Conservation (phyloP, 2,329 filamentous ascomycete species). For the Penicillium janthinellum region DNA sequence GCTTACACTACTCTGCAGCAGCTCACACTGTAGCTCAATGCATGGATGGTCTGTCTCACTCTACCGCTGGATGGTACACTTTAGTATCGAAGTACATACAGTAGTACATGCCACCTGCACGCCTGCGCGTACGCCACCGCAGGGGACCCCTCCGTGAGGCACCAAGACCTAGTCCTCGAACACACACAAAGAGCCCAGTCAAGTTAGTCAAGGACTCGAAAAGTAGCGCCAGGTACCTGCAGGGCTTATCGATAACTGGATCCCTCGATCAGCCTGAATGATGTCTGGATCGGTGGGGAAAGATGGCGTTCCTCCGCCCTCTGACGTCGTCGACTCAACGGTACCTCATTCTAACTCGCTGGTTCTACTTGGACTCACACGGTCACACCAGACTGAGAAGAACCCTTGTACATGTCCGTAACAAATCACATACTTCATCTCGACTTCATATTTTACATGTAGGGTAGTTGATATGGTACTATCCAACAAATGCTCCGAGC, state of each 20-base stretch:
- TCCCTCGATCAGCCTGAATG: slow-evolving; percentile 1
- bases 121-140: not conserved
- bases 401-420: not conserved
- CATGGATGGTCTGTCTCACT: not conserved
- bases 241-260: slow-evolving; percentile 27
- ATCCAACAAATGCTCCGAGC: not conserved
- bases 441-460: not conserved
- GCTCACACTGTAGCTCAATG: not conserved
- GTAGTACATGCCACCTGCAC: not conserved
- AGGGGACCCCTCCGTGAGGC: not conserved
- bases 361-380: not conserved
- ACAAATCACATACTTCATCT: not conserved
- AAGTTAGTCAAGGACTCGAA: slow-evolving; percentile 7
- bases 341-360: not conserved
- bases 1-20: too few species aligned
- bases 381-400: not conserved
- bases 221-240: slow-evolving; percentile 29
- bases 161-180: not conserved
- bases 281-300: slow-evolving; percentile 8
- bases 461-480: not conserved
- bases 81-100: not conserved
- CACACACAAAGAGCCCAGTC: slow-evolving; percentile 4
- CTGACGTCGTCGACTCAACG: slow-evolving; percentile 25
- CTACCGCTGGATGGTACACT: not conserved
- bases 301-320: not conserved